Percentiles rank a stretch among this genome's conserved stretches.
phyloP scores from a whole-genome alignment of 2,329 filamentous ascomycete genomes.

The Alternaria angustiovoidea region DNA sequence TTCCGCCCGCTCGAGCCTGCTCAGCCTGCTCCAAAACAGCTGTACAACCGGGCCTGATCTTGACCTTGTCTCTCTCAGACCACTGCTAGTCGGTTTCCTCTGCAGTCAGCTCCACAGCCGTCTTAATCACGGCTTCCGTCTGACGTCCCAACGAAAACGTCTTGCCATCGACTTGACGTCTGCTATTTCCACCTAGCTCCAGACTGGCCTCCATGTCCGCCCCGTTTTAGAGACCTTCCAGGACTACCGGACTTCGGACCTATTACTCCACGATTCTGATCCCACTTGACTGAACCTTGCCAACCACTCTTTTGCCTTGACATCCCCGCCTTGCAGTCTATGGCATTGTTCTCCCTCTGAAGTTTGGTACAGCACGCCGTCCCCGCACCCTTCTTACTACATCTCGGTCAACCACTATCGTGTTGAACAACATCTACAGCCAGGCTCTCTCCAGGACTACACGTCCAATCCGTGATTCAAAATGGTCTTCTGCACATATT shows the following conservation, averaged over 20 bases:
- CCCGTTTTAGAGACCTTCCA: slow-evolving; percentile 22
- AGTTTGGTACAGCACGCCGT: slow-evolving; percentile 17
- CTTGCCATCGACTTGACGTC: slow-evolving; percentile 31
- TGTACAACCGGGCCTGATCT: slow-evolving; percentile 25
- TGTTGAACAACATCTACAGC: slow-evolving; percentile 1
- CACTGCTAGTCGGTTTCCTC: slow-evolving; percentile 28
- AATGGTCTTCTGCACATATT: slow-evolving; percentile 64
- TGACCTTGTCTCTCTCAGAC: slow-evolving; percentile 21
- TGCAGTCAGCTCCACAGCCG: slow-evolving; percentile 40
- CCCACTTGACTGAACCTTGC: slow-evolving; percentile 13
- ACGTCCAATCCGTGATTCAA: slow-evolving; percentile 22
- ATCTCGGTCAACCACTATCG: not conserved
- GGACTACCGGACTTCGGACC: slow-evolving; percentile 21
- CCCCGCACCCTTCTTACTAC: slow-evolving; percentile 3
- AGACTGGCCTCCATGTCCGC: slow-evolving; percentile 27
- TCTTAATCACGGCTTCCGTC: slow-evolving; percentile 31
- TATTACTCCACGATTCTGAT: slow-evolving; percentile 25
- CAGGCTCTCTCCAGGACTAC: slow-evolving; percentile 6
- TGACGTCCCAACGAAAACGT: slow-evolving; percentile 31
- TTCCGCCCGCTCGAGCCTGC: slow-evolving; percentile 16
- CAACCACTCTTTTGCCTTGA: slow-evolving; percentile 10
- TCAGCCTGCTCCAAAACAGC: slow-evolving; percentile 19
- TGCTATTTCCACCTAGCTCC: slow-evolving; percentile 30
- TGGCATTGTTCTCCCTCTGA: slow-evolving; percentile 21
- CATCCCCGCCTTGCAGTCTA: slow-evolving; percentile 23